A percentile compares a stretch with the other conserved stretches of the same genome.
Conservation (phyloP, 2,329 filamentous ascomycete genomes). For the Fusarium foetens region DNA sequence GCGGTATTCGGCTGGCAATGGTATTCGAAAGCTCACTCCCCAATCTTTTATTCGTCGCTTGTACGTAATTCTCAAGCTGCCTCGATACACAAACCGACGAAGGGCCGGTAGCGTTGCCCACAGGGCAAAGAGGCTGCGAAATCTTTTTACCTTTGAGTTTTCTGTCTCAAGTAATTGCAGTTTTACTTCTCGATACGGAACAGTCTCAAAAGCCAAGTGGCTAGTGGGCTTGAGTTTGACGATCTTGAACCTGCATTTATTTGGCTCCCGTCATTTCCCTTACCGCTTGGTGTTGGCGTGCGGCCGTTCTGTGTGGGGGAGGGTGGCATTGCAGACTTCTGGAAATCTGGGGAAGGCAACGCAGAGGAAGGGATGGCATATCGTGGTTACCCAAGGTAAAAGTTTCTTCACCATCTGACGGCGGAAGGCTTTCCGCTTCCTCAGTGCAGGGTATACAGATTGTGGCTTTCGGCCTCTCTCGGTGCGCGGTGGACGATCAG, state of each 20-base stretch:
- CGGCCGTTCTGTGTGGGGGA: constrained; percentile 26
- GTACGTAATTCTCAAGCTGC: constrained; percentile 30
- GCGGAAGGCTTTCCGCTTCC: constrained; percentile 31
- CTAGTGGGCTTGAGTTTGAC: constrained; percentile 21
- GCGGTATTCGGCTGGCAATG: constrained; percentile 19
- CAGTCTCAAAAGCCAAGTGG: constrained; percentile 30
- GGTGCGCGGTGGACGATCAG: constrained; percentile 27
- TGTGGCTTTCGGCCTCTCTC: constrained; percentile 12
- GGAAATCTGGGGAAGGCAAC: constrained; percentile 36
- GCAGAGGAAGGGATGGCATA: neutral
- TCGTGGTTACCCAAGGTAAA: constrained; percentile 6
- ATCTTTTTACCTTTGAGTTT: constrained; percentile 25
- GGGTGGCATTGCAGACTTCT: constrained; percentile 39
- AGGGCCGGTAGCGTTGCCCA: constrained; percentile 21
- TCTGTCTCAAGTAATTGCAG: constrained; percentile 2
- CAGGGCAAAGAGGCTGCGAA: constrained; percentile 6
- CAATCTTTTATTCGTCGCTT: constrained; percentile 15
- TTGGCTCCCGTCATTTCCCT: constrained; percentile 32
- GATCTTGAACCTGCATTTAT: constrained; percentile 34
- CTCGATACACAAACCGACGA: constrained; percentile 18
- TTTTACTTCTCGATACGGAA: constrained; percentile 23
- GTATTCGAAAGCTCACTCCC: constrained; percentile 23
- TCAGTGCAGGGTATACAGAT: neutral
- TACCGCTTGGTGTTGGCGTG: constrained; percentile 26
- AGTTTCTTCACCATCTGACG: constrained; percentile 11